Conservation (phyloP, 148 eudicot species). For the Cornus controversa region DNA sequence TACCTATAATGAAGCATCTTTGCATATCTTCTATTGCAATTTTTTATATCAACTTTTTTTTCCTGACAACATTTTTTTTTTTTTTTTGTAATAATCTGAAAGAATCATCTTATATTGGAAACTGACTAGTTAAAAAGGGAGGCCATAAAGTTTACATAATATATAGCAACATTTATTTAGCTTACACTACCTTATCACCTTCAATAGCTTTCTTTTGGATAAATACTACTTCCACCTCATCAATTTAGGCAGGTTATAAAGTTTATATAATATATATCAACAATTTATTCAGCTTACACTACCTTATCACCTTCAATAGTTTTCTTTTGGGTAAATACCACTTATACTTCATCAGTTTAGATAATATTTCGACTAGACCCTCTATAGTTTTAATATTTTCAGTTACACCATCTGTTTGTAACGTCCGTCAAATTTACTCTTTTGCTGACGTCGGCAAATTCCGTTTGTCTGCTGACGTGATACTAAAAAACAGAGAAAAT, state of each 20-base stretch:
- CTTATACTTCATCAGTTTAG: too few relatives aligned
- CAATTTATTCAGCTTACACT: background rate
- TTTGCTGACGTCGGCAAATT: too few relatives aligned
- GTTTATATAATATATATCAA: background rate
- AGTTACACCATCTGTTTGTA: too few relatives aligned
- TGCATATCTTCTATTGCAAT: background rate
- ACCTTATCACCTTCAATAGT: background rate
- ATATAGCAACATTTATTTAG: background rate
- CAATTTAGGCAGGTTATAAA: too few relatives aligned
- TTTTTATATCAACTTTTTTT: background rate
- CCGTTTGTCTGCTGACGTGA: too few relatives aligned
- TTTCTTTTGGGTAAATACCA: too few relatives aligned
- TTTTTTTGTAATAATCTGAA: background rate
- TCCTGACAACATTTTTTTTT: background rate
- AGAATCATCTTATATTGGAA: background rate
- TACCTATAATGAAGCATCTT: background rate
- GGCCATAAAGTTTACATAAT: background rate
- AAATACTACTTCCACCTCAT: too few relatives aligned
- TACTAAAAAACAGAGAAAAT: too few relatives aligned
- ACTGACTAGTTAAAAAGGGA: too few relatives aligned
- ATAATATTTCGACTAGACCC: too few relatives aligned
- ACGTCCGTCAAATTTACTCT: too few relatives aligned
- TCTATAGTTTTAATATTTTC: too few relatives aligned
- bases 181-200: background rate
- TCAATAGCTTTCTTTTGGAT: background rate